phyloP scores from a whole-genome alignment of 208 protist genomes.

The Trypanosoma theileri region DNA sequence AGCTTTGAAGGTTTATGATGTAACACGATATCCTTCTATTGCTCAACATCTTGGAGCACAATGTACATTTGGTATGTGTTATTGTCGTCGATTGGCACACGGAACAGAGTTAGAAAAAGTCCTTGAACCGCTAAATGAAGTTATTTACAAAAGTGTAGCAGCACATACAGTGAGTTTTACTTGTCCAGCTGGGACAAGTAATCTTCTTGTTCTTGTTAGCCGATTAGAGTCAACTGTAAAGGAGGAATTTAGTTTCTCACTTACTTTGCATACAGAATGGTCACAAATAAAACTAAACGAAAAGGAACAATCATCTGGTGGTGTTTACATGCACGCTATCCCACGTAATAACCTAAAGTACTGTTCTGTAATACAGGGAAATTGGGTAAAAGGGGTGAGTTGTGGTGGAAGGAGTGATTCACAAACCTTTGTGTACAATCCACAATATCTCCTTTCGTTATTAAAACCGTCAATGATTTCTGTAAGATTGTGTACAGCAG shows the following conservation, averaged over 20 bases:
- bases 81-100: constrained; percentile 65
- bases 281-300: constrained; percentile 47
- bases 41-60: constrained; percentile 59
- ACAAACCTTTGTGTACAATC: constrained; percentile 75
- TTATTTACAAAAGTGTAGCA: constrained; percentile 56
- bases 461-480: constrained; percentile 54
- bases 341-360: constrained; percentile 49
- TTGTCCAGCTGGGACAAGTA: constrained; percentile 65
- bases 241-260: constrained; percentile 67
- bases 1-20: constrained; percentile 72
- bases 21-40: constrained; percentile 70
- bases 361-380: constrained; percentile 38
- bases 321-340: constrained; percentile 84
- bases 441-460: constrained; percentile 54
- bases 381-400: constrained; percentile 70
- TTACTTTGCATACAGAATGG: constrained; percentile 84
- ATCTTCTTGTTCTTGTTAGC: constrained; percentile 69
- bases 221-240: constrained; percentile 43
- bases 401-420: constrained; percentile 64
- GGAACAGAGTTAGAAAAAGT: constrained; percentile 50
- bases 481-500: constrained; percentile 30
- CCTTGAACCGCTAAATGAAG: constrained; percentile 61
- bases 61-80: constrained; percentile 71
- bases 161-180: constrained; percentile 80
- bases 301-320: constrained; percentile 25